Evolutionary conservation across 768 basidiomycete species (phyloP).

Genomic region (Pisolithus sp.): DNA sequence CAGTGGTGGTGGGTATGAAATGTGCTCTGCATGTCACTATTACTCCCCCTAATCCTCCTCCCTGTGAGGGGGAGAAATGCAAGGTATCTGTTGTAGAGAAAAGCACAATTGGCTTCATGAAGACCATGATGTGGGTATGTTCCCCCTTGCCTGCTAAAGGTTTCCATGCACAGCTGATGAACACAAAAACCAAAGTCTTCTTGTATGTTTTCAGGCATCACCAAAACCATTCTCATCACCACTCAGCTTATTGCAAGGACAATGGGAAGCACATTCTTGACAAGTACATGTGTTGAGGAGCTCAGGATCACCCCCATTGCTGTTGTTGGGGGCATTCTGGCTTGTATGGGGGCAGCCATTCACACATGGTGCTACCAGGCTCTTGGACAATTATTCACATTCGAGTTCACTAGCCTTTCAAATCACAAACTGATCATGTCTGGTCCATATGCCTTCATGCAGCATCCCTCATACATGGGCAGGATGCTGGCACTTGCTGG

Average conservation of each 20-base stretch:
- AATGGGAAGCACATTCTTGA: neutral
- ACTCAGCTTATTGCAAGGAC: neutral
- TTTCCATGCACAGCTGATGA: neutral
- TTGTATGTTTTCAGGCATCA: neutral
- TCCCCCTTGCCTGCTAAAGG: neutral
- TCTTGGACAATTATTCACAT: conserved; percentile 34
- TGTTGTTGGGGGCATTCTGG: conserved; percentile 17
- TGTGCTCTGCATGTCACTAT: conserved; percentile 4
- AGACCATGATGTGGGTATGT: neutral
- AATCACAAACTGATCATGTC: conserved; percentile 32
- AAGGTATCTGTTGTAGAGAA: neutral
- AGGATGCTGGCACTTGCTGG: neutral
- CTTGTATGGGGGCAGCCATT: conserved; percentile 19
- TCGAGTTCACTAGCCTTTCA: conserved; percentile 30
- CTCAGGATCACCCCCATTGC: conserved; percentile 11
- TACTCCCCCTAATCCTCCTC: conserved; percentile 1
- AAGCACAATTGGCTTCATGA: neutral
- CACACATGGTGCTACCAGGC: conserved; percentile 31
- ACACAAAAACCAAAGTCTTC: neutral
- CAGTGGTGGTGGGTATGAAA: neutral
- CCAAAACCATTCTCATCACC: neutral
- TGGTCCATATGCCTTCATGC: conserved; percentile 37
- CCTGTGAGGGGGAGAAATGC: neutral
- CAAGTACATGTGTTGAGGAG: conserved; percentile 1
- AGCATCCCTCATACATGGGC: conserved; percentile 28